phyloP scores from a whole-genome alignment of 176 grass and related monocot genomes.

The Olyra latifolia region DNA sequence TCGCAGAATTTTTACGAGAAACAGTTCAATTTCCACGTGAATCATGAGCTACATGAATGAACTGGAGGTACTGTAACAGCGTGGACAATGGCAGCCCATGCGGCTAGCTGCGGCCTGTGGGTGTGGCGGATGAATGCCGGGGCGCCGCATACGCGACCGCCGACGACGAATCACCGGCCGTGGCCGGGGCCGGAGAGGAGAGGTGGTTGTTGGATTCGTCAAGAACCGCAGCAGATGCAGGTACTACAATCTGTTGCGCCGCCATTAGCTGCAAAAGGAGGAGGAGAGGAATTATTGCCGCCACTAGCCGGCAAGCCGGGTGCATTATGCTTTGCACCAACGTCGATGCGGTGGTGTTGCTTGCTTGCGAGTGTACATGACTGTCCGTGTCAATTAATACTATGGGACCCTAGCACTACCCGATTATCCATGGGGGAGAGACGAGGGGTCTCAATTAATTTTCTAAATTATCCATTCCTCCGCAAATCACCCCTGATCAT shows the following conservation, averaged over 20 bases:
- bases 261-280: conserved; percentile 2
- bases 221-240: conserved; percentile 42
- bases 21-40: too few species aligned
- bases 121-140: background rate
- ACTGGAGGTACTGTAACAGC: too few species aligned
- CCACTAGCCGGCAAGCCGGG: conserved; percentile 13
- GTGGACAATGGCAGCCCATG: background rate
- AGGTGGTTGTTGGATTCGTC: conserved; percentile 7
- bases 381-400: background rate
- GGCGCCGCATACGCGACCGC: conserved; percentile 28
- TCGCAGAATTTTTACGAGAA: too few species aligned
- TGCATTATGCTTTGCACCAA: conserved; percentile 29
- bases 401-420: too few species aligned
- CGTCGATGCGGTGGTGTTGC: background rate
- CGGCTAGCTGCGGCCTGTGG: too few species aligned
- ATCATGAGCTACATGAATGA: too few species aligned
- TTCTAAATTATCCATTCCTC: too few species aligned
- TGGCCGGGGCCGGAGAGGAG: background rate
- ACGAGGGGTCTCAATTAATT: too few species aligned
- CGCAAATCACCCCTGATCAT: too few species aligned
- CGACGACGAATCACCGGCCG: background rate
- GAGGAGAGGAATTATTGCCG: conserved; percentile 20
- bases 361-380: conserved; percentile 11
- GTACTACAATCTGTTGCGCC: conserved; percentile 20
- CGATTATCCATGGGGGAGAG: too few species aligned